Evolutionary conservation across 2,329 filamentous ascomycete genomes (phyloP).

Genomic region (Mariannaea sp.): DNA sequence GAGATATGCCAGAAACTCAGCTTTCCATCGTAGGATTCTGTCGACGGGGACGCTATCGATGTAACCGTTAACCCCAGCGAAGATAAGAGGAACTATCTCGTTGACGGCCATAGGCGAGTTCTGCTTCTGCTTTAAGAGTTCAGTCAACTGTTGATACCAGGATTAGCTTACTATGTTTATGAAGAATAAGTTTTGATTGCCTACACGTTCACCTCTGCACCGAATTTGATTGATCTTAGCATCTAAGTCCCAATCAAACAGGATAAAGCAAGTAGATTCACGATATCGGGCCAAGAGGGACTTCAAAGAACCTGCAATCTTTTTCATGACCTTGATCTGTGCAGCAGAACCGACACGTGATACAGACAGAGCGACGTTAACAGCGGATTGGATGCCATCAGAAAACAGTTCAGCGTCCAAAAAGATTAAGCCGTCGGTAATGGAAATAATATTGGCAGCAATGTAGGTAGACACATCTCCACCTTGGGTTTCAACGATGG

Average conservation of each 20-base stretch:
- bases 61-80: conserved; percentile 96
- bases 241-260: conserved; percentile 99
- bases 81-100: conserved; percentile 99
- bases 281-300: conserved; percentile 99
- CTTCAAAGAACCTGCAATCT: conserved; percentile 99
- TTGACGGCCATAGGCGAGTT: conserved; percentile 98
- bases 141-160: conserved; percentile 62
- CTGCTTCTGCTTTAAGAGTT: conserved; percentile 99
- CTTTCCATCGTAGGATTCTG: conserved; percentile 94
- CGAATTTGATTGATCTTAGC: conserved; percentile 99
- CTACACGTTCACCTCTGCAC: conserved; percentile 86
- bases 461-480: conserved; percentile 99
- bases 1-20: conserved; percentile 91
- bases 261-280: conserved; percentile 97
- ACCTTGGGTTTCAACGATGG: conserved; percentile 99
- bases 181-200: background rate
- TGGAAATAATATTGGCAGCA: conserved; percentile 99
- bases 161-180: background rate
- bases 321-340: conserved; percentile 99
- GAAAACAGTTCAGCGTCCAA: conserved; percentile 99
- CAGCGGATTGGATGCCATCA: conserved; percentile 99
- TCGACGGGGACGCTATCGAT: conserved; percentile 85
- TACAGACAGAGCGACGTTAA: conserved; percentile 99
- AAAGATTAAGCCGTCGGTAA: conserved; percentile 85
- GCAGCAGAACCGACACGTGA: conserved; percentile 99